These are phyloP conservation scores for Clitoria ternatea DNA, from an alignment of 306 rosid genomes.

Conservation along the genomic window DNA sequence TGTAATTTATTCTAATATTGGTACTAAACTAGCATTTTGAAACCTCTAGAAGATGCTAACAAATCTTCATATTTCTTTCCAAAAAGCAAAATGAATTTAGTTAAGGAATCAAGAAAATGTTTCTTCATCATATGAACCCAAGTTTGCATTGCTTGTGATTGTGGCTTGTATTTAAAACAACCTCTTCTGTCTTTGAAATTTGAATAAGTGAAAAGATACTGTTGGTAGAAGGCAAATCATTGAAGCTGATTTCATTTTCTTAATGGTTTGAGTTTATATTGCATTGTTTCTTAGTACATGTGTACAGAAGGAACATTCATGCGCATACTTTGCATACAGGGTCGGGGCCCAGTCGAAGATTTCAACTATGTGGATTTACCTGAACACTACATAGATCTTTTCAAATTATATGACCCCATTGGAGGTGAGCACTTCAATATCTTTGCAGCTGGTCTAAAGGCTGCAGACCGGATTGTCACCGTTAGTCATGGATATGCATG, in stretches of 20 bases:
- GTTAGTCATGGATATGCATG: constrained; percentile 84
- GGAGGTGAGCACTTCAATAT: constrained; percentile 89
- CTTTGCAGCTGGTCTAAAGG: constrained; percentile 80
- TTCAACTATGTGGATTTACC: constrained; percentile 58
- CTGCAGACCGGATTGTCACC: constrained; percentile 71
- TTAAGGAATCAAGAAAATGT: not conserved
- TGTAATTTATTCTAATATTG: too few relatives aligned
- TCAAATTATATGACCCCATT: constrained; percentile 61
- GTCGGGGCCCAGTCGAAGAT: constrained; percentile 75
- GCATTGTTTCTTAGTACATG: not conserved
- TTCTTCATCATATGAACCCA: not conserved
- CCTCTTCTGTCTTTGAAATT: not conserved
- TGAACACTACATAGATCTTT: constrained; percentile 48
- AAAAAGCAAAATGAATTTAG: not conserved
- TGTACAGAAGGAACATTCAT: not conserved
- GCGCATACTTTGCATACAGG: constrained; percentile 42
- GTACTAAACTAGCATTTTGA: not conserved
- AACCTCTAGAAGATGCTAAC: constrained; percentile 9
- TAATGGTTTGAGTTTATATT: not conserved
- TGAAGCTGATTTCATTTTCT: not conserved
- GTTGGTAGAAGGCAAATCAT: not conserved
- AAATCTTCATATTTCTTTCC: not conserved
- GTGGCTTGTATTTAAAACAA: not conserved
- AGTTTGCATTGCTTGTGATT: not conserved
- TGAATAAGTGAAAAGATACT: not conserved